Evolutionary conservation across 805 yeast species (phyloP).

Genomic region (Lipomyces yamanashiensis): DNA sequence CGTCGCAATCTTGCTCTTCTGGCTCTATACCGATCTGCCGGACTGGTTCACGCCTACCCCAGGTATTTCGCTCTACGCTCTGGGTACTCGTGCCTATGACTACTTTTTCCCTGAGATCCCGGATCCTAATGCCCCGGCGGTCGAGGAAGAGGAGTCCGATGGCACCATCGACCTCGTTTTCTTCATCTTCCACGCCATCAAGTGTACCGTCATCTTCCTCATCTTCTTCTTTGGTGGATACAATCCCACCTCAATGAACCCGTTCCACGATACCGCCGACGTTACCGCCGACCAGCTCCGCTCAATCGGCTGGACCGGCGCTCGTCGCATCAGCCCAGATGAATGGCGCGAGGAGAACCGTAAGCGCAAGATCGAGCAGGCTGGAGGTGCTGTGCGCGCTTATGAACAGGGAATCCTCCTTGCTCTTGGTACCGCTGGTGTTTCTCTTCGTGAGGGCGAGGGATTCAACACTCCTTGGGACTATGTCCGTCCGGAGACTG

Average conservation of each 20-base stretch:
- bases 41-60: constrained; percentile 90
- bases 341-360: constrained; percentile 75
- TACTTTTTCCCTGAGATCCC: constrained; percentile 48
- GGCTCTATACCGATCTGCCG: constrained; percentile 95
- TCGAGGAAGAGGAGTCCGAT: constrained; percentile 20
- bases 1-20: constrained; percentile 51
- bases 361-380: constrained; percentile 65
- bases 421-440: constrained; percentile 60
- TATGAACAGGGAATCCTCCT: constrained; percentile 72
- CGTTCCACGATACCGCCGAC: constrained; percentile 39
- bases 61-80: constrained; percentile 77
- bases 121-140: constrained; percentile 51
- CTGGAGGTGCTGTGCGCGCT: constrained; percentile 75
- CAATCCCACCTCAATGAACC: constrained; percentile 66
- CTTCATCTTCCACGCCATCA: constrained; percentile 72
- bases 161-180: constrained; percentile 49
- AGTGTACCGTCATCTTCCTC: constrained; percentile 59
- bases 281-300: constrained; percentile 61
- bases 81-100: constrained; percentile 48
- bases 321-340: constrained; percentile 70
- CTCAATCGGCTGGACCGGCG: constrained; percentile 92
- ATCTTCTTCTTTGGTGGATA: constrained; percentile 70
- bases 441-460: constrained; percentile 72
- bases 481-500: constrained; percentile 24
- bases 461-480: constrained; percentile 57